These are phyloP conservation scores for Hypholoma sublateritium DNA, from an alignment of 768 basidiomycete genomes.

Conservation along the genomic window DNA sequence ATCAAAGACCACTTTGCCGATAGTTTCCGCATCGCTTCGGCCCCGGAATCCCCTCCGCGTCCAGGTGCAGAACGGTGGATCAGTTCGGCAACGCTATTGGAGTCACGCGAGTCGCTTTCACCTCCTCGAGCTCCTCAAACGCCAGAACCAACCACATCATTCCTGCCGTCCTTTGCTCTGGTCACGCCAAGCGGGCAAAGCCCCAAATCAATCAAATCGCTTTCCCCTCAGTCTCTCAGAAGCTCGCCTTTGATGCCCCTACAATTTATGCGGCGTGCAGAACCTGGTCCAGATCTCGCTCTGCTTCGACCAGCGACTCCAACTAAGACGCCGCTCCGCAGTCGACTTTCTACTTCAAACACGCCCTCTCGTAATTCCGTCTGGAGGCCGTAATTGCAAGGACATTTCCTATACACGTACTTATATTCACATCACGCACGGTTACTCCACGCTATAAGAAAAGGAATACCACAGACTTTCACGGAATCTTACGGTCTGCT, in stretches of 20 bases:
- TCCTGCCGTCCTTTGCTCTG: slow-evolving; percentile 67
- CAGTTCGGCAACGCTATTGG: slow-evolving; percentile 69
- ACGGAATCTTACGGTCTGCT: slow-evolving; percentile 8
- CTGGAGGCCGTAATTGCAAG: slow-evolving; percentile 60
- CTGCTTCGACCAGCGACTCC: slow-evolving; percentile 62
- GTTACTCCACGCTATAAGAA: not conserved
- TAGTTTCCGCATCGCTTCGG: slow-evolving; percentile 70
- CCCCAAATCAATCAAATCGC: slow-evolving; percentile 48
- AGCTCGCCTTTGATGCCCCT: slow-evolving; percentile 75
- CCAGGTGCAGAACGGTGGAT: slow-evolving; percentile 69
- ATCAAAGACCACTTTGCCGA: slow-evolving; percentile 86
- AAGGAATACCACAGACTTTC: slow-evolving; percentile 3
- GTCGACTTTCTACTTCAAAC: slow-evolving; percentile 39
- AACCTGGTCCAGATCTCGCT: slow-evolving; percentile 42
- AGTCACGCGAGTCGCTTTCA: slow-evolving; percentile 31
- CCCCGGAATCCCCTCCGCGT: slow-evolving; percentile 62
- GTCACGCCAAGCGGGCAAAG: slow-evolving; percentile 56
- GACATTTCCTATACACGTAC: not conserved
- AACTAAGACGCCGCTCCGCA: slow-evolving; percentile 52
- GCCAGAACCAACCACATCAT: slow-evolving; percentile 61
- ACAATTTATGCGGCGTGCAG: slow-evolving; percentile 84
- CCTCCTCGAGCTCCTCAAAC: slow-evolving; percentile 32
- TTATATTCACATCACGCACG: not conserved
- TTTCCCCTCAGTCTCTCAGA: slow-evolving; percentile 51
- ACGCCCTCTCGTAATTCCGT: slow-evolving; percentile 53